Conservation (phyloP, 805 yeast genomes). For the Kregervanrija pseudodelftensis region DNA sequence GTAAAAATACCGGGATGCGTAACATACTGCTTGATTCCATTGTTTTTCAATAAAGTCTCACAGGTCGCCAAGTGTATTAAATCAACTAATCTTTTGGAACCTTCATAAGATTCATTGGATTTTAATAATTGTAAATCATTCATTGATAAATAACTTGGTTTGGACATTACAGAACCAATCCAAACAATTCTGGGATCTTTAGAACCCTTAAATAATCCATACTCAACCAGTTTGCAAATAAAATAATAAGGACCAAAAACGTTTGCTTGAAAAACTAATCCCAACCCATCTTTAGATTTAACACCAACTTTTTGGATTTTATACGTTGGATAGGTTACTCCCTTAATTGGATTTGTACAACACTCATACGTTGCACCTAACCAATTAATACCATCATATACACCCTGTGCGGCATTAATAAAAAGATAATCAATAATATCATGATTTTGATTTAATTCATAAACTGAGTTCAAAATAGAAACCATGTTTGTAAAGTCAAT, state of each 20-base stretch:
- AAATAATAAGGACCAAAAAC: slow-evolving; percentile 94
- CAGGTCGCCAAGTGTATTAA: slow-evolving; percentile 71
- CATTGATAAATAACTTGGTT: slow-evolving; percentile 63
- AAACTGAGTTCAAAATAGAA: slow-evolving; percentile 66
- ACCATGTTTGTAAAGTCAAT: slow-evolving; percentile 92
- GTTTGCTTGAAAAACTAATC: slow-evolving; percentile 87
- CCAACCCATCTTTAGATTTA: slow-evolving; percentile 70
- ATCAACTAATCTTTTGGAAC: slow-evolving; percentile 84
- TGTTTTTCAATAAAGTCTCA: slow-evolving; percentile 34
- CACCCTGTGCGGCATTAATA: slow-evolving; percentile 87
- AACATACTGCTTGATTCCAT: slow-evolving; percentile 64
- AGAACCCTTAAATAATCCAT: slow-evolving; percentile 33
- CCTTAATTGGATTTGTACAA: slow-evolving; percentile 57
- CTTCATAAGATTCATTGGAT: slow-evolving; percentile 73
- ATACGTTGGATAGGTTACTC: slow-evolving; percentile 84
- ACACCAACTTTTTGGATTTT: slow-evolving; percentile 78
- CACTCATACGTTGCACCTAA: slow-evolving; percentile 65
- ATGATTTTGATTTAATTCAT: slow-evolving; percentile 62
- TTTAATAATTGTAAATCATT: slow-evolving; percentile 67
- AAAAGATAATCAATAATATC: slow-evolving; percentile 67
- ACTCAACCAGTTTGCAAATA: slow-evolving; percentile 53
- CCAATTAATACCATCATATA: slow-evolving; percentile 85
- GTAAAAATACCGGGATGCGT: slow-evolving; percentile 94
- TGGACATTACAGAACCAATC: slow-evolving; percentile 81
- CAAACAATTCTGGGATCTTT: slow-evolving; percentile 63